phyloP scores from a whole-genome alignment of 345 rosid genomes.

The Populus nigra region DNA sequence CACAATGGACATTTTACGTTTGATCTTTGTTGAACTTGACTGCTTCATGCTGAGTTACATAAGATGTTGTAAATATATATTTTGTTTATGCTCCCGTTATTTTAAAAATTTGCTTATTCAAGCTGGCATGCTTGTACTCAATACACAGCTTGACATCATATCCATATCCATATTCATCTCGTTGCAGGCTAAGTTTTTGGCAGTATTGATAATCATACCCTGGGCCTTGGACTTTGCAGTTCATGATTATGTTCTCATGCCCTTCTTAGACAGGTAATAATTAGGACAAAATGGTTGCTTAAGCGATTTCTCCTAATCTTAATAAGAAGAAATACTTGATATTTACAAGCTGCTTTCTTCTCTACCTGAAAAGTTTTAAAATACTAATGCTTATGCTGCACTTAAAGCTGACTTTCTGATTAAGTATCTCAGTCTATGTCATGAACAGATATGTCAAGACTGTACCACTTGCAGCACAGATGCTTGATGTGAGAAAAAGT shows the following conservation, averaged over 20 bases:
- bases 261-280: slow-evolving; percentile 82
- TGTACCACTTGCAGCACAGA: slow-evolving; percentile 88
- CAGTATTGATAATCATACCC: slow-evolving; percentile 67
- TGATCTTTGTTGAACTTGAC: not conserved
- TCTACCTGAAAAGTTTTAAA: not conserved
- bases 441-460: slow-evolving; percentile 75
- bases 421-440: not conserved
- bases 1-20: not conserved
- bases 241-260: slow-evolving; percentile 93
- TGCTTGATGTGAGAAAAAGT: slow-evolving; percentile 72
- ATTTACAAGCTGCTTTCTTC: not conserved
- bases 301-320: not conserved
- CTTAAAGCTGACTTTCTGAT: not conserved
- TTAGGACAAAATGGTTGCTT: not conserved
- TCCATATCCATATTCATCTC: slow-evolving; percentile 22
- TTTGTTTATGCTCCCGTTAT: not conserved
- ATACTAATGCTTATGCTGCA: not conserved
- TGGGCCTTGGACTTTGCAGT: slow-evolving; percentile 83
- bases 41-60: not conserved
- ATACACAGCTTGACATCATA: slow-evolving; percentile 1
- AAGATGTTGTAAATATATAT: not conserved
- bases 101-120: not conserved
- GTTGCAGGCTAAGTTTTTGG: slow-evolving; percentile 83
- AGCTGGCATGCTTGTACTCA: not conserved
- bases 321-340: too few species aligned